These are phyloP conservation scores for Penicillium bovifimosum DNA, from an alignment of 495 filamentous ascomycete species.

Conservation along the genomic window DNA sequence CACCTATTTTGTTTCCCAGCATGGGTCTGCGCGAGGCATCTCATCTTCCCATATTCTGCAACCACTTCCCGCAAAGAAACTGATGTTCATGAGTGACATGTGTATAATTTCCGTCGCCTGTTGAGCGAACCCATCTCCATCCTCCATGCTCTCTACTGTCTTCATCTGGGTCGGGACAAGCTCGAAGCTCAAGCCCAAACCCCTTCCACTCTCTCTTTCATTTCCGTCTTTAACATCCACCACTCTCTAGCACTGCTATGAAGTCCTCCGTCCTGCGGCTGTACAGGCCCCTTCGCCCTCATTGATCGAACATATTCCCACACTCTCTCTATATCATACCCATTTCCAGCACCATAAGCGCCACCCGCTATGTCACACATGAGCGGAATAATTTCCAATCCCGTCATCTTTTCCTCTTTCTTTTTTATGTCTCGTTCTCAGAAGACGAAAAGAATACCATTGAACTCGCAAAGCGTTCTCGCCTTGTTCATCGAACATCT, in stretches of 20 bases:
- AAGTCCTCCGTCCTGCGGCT: conserved; percentile 13
- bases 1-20: conserved; percentile 11
- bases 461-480: background rate
- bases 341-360: background rate
- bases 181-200: background rate
- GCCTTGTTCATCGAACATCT: conserved; percentile 6
- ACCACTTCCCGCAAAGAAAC: conserved; percentile 11
- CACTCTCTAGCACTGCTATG: conserved; percentile 1
- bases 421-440: background rate
- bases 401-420: conserved; percentile 5
- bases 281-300: background rate
- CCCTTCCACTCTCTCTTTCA: background rate
- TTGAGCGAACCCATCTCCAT: conserved; percentile 14
- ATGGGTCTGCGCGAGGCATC: conserved; percentile 21
- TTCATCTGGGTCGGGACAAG: background rate
- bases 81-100: conserved; percentile 40
- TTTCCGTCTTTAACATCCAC: background rate
- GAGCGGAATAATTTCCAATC: background rate
- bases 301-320: conserved; percentile 2
- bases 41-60: conserved; percentile 3
- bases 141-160: conserved; percentile 1
- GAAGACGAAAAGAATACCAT: background rate
- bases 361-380: conserved; percentile 1
- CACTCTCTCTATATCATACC: conserved; percentile 7
- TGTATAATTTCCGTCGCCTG: conserved; percentile 26